A percentile compares a stretch with the other conserved stretches of the same genome.
Evolutionary conservation across 306 rosid genomes (phyloP).

Genomic region (Trifolium fragiferum): DNA sequence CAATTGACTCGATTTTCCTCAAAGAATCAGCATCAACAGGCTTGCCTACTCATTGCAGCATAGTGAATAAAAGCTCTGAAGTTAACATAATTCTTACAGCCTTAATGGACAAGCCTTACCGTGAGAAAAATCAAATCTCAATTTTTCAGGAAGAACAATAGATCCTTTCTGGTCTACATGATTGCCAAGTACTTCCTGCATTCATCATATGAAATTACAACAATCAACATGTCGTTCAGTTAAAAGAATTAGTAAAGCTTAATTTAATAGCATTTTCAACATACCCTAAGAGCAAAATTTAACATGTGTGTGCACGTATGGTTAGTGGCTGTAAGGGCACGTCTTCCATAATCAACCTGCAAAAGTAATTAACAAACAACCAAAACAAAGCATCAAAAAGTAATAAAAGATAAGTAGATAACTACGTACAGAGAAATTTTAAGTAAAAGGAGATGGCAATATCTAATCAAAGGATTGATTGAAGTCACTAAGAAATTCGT

Average conservation of each 20-base stretch:
- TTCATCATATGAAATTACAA: constrained; percentile 37
- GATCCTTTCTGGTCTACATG: constrained; percentile 98
- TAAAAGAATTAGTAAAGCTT: not conserved
- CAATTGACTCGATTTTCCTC: constrained; percentile 83
- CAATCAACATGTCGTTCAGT: constrained; percentile 12
- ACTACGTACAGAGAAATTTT: constrained; percentile 13
- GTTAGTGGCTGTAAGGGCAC: constrained; percentile 84
- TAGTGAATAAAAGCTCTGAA: constrained; percentile 13
- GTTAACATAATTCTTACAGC: constrained; percentile 23
- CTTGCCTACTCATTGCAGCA: constrained; percentile 72
- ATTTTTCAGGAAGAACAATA: constrained; percentile 93
- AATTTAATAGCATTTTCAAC: constrained; percentile 32
- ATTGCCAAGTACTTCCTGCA: constrained; percentile 90
- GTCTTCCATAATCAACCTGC: constrained; percentile 93
- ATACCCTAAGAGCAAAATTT: constrained; percentile 94
- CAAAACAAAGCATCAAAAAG: not conserved
- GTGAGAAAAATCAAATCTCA: constrained; percentile 95
- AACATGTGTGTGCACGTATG: constrained; percentile 98
- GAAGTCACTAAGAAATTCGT: not conserved
- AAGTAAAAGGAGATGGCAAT: constrained; percentile 33
- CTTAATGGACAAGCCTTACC: constrained; percentile 57
- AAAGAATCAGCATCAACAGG: constrained; percentile 78
- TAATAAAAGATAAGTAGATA: constrained; percentile 6
- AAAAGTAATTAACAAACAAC: constrained; percentile 30
- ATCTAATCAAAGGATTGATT: constrained; percentile 9